Evolutionary conservation across 306 rosid genomes (phyloP).

Genomic region (Lotus japonicus): DNA sequence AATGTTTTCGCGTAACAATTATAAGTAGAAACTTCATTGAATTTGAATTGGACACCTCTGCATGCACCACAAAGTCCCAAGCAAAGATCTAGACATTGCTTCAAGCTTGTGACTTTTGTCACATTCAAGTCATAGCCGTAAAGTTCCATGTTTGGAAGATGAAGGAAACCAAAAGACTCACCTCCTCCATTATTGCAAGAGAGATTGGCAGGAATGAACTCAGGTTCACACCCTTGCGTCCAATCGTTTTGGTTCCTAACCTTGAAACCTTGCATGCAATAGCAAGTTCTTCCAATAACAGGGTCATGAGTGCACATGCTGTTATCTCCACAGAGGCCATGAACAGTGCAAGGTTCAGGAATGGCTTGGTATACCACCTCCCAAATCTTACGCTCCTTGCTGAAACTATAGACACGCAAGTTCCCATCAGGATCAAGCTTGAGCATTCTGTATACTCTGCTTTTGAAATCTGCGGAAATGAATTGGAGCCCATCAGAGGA

Average conservation of each 20-base stretch:
- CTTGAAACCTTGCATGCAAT: constrained; percentile 41
- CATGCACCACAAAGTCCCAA: constrained; percentile 29
- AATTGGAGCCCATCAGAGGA: constrained; percentile 26
- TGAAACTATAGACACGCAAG: constrained; percentile 33
- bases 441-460: background rate
- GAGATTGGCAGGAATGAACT: constrained; percentile 2
- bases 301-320: constrained; percentile 38
- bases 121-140: constrained; percentile 37
- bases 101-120: constrained; percentile 18
- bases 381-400: constrained; percentile 19
- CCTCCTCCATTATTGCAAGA: constrained; percentile 9
- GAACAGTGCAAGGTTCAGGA: constrained; percentile 32
- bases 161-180: constrained; percentile 25
- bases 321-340: constrained; percentile 52
- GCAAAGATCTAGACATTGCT: constrained; percentile 37
- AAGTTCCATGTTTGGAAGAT: constrained; percentile 28
- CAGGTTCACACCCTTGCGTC: constrained; percentile 45
- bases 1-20: constrained; percentile 41
- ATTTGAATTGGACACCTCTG: constrained; percentile 39
- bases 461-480: background rate
- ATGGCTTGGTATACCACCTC: constrained; percentile 42
- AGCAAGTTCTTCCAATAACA: constrained; percentile 38
- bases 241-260: constrained; percentile 31
- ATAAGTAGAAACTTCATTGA: background rate
- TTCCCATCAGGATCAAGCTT: constrained; percentile 34